Percentiles rank a stretch among this genome's conserved stretches.
Conservation (phyloP, 1,284 basidiomycete species). For the Gymnopus androsaceus region DNA sequence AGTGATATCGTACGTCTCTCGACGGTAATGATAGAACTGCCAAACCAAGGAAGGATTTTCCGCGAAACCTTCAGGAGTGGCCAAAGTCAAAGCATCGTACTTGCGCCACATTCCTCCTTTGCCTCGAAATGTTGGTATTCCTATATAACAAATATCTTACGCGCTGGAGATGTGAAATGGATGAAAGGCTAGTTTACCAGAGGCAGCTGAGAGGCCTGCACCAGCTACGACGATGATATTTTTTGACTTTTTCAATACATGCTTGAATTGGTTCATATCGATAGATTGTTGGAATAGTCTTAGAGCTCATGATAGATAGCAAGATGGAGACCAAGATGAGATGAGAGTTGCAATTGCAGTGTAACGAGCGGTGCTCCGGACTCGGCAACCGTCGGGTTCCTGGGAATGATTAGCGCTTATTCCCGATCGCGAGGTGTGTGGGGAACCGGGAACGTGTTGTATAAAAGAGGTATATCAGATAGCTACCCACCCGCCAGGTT, state of each 20-base stretch:
- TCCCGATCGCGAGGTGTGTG: no score
- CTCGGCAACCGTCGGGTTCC: no score
- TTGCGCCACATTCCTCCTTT: slow-evolving; percentile 62
- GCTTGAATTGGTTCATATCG: background rate
- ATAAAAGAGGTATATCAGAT: no score
- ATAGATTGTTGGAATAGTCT: background rate
- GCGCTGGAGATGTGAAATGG: no score
- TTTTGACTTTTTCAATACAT: slow-evolving; percentile 35
- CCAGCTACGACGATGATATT: slow-evolving; percentile 63
- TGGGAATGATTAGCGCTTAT: no score
- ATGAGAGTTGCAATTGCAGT: no score
- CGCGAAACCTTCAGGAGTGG: slow-evolving; percentile 58
- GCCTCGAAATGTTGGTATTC: slow-evolving; percentile 68
- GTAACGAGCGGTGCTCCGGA: no score
- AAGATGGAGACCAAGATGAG: background rate
- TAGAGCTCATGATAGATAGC: background rate
- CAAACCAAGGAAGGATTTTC: slow-evolving; percentile 57
- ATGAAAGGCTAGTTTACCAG: slow-evolving; percentile 40
- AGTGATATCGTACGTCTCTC: slow-evolving; percentile 46
- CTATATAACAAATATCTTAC: slow-evolving; percentile 31
- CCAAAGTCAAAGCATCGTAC: slow-evolving; percentile 56
- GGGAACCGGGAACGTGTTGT: no score
- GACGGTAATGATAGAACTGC: slow-evolving; percentile 72
- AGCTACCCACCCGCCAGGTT: no score
- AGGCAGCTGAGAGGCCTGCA: slow-evolving; percentile 63